Percentiles rank a stretch among this genome's conserved stretches.
Conservation (phyloP, 495 filamentous ascomycete genomes). For the Hyphodiscus hymeniophilus region DNA sequence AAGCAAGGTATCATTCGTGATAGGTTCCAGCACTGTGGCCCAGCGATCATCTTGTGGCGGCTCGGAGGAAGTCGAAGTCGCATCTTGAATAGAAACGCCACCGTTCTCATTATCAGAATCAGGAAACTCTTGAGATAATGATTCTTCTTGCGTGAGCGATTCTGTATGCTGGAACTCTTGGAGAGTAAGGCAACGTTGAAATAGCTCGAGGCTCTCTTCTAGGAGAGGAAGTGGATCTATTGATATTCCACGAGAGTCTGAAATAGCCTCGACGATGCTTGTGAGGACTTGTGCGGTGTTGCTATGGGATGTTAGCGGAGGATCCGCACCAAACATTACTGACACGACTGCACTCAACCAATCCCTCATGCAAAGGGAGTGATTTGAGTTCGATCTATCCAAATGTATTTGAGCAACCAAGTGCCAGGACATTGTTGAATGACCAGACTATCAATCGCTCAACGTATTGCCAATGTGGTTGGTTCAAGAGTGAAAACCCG, state of each 20-base stretch:
- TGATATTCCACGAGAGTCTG: slow-evolving; percentile 24
- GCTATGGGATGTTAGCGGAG: background rate
- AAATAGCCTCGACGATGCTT: slow-evolving; percentile 50
- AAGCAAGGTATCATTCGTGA: slow-evolving; percentile 52
- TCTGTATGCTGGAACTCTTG: slow-evolving; percentile 51
- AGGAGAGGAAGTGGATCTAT: slow-evolving; percentile 36
- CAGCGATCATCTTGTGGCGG: slow-evolving; percentile 43
- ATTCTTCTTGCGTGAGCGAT: slow-evolving; percentile 26
- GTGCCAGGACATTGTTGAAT: no score
- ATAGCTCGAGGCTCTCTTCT: slow-evolving; percentile 54
- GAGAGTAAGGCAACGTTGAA: slow-evolving; percentile 50
- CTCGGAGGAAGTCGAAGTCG: background rate
- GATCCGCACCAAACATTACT: no score
- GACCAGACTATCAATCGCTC: no score
- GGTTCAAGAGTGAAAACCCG: no score
- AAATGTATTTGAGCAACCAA: no score
- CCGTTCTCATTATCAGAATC: slow-evolving; percentile 1
- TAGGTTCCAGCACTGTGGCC: slow-evolving; percentile 52
- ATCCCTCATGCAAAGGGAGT: no score
- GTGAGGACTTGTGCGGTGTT: slow-evolving; percentile 47
- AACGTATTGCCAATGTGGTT: no score
- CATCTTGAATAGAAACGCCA: slow-evolving; percentile 5
- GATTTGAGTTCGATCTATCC: no score
- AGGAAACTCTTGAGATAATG: background rate
- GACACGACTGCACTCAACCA: no score